Conservation (phyloP, 2,329 filamentous ascomycete species). For the Alternaria atra region DNA sequence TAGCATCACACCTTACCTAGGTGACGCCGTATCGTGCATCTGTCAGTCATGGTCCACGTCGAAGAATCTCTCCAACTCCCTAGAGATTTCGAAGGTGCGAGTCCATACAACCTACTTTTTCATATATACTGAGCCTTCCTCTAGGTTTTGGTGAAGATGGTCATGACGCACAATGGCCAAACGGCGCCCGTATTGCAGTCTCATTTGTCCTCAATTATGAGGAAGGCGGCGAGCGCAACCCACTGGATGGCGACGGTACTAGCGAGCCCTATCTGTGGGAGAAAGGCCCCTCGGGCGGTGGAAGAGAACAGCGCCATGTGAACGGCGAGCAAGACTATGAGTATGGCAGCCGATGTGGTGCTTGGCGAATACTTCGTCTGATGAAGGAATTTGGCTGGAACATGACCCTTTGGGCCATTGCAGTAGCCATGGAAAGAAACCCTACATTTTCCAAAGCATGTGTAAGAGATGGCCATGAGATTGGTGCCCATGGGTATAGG, state of each 20-base stretch:
- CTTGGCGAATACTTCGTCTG: slow-evolving; percentile 60
- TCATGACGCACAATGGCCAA: slow-evolving; percentile 49
- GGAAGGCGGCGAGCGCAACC: slow-evolving; percentile 44
- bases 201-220: slow-evolving; percentile 54
- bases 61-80: slow-evolving; percentile 50
- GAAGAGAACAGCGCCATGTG: slow-evolving; percentile 52
- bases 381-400: slow-evolving; percentile 61
- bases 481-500: slow-evolving; percentile 60
- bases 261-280: slow-evolving; percentile 47
- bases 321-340: slow-evolving; percentile 63
- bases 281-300: slow-evolving; percentile 46
- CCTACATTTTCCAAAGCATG: slow-evolving; percentile 55
- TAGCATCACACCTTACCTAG: neutral
- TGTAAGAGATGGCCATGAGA: slow-evolving; percentile 61
- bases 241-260: slow-evolving; percentile 45
- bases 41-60: slow-evolving; percentile 37
- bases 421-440: slow-evolving; percentile 59
- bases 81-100: slow-evolving; percentile 50
- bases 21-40: neutral
- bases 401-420: slow-evolving; percentile 62
- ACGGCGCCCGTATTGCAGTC: slow-evolving; percentile 49
- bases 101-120: neutral
- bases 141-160: slow-evolving; percentile 52
- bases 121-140: neutral
- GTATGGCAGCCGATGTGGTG: slow-evolving; percentile 60